Conservation (phyloP, 2,329 filamentous ascomycete species). For the Periglandula ipomoeae region DNA sequence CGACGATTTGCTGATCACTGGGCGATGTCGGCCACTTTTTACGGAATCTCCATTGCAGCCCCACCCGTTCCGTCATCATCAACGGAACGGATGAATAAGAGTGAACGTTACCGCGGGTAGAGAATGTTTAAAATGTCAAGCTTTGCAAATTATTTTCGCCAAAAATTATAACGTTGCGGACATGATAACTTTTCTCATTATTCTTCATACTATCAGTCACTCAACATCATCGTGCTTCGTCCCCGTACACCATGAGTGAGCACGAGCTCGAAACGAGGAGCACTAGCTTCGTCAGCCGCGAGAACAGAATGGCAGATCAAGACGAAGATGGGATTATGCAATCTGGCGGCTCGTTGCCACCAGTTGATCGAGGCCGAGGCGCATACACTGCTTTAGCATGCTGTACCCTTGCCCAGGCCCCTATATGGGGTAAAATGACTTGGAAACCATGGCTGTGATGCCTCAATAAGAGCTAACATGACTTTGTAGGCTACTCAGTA, state of each 20-base stretch:
- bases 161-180: no score
- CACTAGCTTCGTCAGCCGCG: background rate
- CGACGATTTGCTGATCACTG: background rate
- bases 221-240: background rate
- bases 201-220: background rate
- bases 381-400: constrained; percentile 21
- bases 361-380: constrained; percentile 19
- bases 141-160: no score
- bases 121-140: background rate
- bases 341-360: constrained; percentile 14
- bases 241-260: background rate
- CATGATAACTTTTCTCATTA: background rate
- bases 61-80: background rate
- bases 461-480: background rate
- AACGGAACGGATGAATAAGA: no score
- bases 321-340: background rate
- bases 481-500: constrained; percentile 19
- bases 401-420: constrained; percentile 22
- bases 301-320: background rate
- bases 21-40: background rate
- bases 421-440: constrained; percentile 22
- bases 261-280: background rate
- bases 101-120: background rate
- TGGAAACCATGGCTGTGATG: background rate
- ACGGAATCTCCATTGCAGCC: background rate